Evolutionary conservation across 164 flowering plant species (phyloP).

Genomic region (Stephania cephalantha): DNA sequence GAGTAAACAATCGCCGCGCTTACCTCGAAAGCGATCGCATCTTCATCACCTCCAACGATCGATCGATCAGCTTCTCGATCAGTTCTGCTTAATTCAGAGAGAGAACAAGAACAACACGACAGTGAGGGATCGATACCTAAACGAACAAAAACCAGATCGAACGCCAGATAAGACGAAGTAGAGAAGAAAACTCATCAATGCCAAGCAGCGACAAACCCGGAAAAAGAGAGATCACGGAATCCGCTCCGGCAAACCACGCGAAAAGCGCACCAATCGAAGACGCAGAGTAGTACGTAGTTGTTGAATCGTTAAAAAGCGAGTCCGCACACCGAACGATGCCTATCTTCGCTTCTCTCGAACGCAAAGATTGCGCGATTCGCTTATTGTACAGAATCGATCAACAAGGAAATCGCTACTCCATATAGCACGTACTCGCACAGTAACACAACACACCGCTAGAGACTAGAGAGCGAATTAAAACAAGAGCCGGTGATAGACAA

Average conservation of each 20-base stretch:
- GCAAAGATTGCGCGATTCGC: not conserved
- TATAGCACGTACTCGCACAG: no score
- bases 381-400: no score
- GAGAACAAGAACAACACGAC: no score
- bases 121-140: not conserved
- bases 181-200: not conserved
- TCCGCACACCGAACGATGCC: not conserved
- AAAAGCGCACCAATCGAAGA: not conserved
- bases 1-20: no score
- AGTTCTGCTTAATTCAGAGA: no score
- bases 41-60: no score
- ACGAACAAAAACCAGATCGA: not conserved
- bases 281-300: not conserved
- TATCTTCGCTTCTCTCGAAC: not conserved
- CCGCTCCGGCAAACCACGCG: not conserved
- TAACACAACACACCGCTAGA: no score
- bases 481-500: no score
- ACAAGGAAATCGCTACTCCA: no score
- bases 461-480: no score
- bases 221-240: not conserved
- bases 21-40: no score
- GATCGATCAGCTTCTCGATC: no score
- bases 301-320: not conserved
- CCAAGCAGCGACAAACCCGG: not conserved
- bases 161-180: not conserved